Percentiles rank a stretch among this genome's conserved stretches.
phyloP scores from a whole-genome alignment of 1,284 basidiomycete genomes.

The Puccinia sorghi region DNA sequence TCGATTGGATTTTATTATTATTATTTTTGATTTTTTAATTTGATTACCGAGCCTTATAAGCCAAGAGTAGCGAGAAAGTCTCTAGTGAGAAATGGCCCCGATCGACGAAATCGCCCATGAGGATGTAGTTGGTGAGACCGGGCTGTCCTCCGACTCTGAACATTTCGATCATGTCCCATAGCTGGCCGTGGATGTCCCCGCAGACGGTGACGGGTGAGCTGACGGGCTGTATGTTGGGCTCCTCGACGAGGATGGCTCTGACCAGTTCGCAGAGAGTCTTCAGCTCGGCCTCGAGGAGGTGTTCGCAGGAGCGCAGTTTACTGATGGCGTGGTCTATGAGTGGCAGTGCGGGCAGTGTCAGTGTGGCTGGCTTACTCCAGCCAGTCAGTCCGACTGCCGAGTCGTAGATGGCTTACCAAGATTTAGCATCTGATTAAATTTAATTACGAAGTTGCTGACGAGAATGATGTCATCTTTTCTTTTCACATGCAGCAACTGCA shows the following conservation, averaged over 20 bases:
- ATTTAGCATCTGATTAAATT: background rate
- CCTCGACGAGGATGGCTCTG: constrained; percentile 81
- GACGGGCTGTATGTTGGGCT: constrained; percentile 92
- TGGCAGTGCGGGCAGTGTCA: background rate
- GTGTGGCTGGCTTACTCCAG: too few species aligned
- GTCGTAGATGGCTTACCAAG: background rate
- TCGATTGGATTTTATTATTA: background rate
- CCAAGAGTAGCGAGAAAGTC: constrained; percentile 84
- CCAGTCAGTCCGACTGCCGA: too few species aligned
- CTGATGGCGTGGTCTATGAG: constrained; percentile 53
- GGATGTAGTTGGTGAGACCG: constrained; percentile 90
- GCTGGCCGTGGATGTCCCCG: constrained; percentile 92
- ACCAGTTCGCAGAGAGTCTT: constrained; percentile 84
- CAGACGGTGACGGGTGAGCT: constrained; percentile 87
- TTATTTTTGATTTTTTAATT: too few species aligned
- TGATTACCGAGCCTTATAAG: constrained; percentile 78
- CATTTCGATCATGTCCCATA: constrained; percentile 91
- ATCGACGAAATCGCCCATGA: constrained; percentile 99
- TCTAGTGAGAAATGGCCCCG: constrained; percentile 95
- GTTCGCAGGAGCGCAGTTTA: constrained; percentile 78
- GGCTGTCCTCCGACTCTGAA: constrained; percentile 83
- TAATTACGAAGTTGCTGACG: too few species aligned
- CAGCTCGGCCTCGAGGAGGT: constrained; percentile 88
- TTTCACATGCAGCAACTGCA: too few species aligned
- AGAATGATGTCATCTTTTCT: too few species aligned